Evolutionary conservation across 768 basidiomycete genomes (phyloP), one percentile per base, ranked within the genome.

Genomic region (Pleurotus pulmonarius): DNA sequence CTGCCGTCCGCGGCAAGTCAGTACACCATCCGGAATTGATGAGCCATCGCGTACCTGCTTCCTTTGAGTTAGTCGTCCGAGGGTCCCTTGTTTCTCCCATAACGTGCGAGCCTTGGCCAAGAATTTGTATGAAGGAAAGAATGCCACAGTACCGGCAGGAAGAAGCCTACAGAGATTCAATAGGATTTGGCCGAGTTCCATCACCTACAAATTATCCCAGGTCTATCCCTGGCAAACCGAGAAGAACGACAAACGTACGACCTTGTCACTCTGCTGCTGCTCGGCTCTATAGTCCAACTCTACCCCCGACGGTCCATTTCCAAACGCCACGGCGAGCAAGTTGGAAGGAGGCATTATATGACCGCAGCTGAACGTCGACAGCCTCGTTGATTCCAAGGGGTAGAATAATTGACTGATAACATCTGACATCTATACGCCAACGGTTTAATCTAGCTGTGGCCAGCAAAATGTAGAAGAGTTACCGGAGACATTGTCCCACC

Each of bases 401-500:
- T 85, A 75, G 62, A 99, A 92, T 5, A 98, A 75, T 62, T 98
- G 94, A 49, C 77, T 76, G 18, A 85, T 73, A 13, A 98, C 83
- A 68, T 97, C 94, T n/a, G 87, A 85, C 49, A 96, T 89, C 94
- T 97, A 63, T 4, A 20, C n/a, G 39, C n/a, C 9, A 49, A 24
- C 18, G n/a, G 49, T 15, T 49, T n/a, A 56, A 6, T 22, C 39
- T 6, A 55, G 12, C 15, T 2, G 29, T 38, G 57, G 26, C 53
- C 46, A 39, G 44, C 25, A 26, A 24, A 55, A 46, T 46, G 13
- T 11, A 18, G n/a, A 15, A 56, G 45, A 63, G 73, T 53, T 72
- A 97, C 93, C n/a, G 96, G 96, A 5, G 94, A 93, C 97, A 99
- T 98, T 0, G 96, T 99, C 4, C 96, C 96, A 7, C 96, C 96